A percentile compares a stretch with the other conserved stretches of the same genome.
phyloP scores from a whole-genome alignment of 805 yeast genomes.

The Metschnikowia anglica region DNA sequence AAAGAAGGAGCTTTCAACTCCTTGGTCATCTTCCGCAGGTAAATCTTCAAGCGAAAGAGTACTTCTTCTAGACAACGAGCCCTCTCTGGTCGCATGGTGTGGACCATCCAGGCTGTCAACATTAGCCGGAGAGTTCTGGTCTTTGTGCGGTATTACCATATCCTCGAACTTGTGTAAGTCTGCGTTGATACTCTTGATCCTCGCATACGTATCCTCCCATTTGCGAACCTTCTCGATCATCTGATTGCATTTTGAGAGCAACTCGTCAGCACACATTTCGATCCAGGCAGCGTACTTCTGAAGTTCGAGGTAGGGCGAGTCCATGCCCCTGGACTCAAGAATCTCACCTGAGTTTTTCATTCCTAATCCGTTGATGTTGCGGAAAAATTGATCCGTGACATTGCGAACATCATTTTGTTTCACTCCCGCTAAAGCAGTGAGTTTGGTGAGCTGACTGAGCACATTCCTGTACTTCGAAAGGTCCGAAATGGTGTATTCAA shows the following conservation, averaged over 20 bases:
- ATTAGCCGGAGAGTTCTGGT: not conserved
- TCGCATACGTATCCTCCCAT: constrained; percentile 34
- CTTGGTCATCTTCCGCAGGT: constrained; percentile 11
- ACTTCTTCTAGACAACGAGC: constrained; percentile 5
- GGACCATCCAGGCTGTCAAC: not conserved
- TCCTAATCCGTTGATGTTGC: constrained; percentile 4
- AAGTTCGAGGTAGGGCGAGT: constrained; percentile 8
- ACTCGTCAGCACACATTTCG: constrained; percentile 25
- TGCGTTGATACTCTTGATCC: constrained; percentile 27
- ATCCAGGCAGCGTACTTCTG: constrained; percentile 20
- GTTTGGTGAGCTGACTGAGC: constrained; percentile 38
- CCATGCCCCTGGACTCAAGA: constrained; percentile 5
- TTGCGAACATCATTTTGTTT: constrained; percentile 34
- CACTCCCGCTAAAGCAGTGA: constrained; percentile 31
- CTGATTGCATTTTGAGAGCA: constrained; percentile 25
- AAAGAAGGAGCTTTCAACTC: constrained; percentile 27
- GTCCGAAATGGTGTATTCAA: constrained; percentile 47
- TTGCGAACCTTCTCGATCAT: constrained; percentile 25
- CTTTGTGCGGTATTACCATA: constrained; percentile 11
- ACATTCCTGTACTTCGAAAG: constrained; percentile 29
- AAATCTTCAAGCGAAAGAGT: constrained; percentile 10
- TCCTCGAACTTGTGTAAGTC: constrained; percentile 33
- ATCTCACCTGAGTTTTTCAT: not conserved
- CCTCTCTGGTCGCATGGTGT: not conserved
- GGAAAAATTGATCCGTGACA: constrained; percentile 21